Base-by-base conservation (phyloP, 2,329 filamentous ascomycete genomes). In the Colletotrichum sp. region DNA sequence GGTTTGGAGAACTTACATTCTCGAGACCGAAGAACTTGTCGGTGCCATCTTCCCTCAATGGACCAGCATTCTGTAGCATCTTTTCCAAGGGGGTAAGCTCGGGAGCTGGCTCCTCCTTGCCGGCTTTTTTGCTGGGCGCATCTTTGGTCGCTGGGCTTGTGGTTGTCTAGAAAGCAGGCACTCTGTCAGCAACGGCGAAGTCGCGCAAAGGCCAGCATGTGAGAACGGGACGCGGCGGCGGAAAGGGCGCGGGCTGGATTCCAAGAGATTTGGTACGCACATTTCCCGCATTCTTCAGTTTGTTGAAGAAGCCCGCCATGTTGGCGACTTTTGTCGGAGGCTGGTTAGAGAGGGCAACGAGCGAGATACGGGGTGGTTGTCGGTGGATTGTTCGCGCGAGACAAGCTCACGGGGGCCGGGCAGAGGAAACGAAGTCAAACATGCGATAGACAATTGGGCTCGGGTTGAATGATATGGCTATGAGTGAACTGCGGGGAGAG, bases 11-110 rank as follows among this genome's bases (percentile, higher is more conserved):
- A 89, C 95, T 87, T 90, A 99, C 96, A 87, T 99, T 99, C 87
- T 99, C 97, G 84, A 99, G 94, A 18, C 97, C 97, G 87, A 98
- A 99, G 88, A 98, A 99, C 88, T 98, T 98, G 88, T 99, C 97
- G 83, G 95, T 98, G 70, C 97, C 97, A 86, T 99, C 96, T 79
- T 91, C 89, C 81, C 95, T 93, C 79, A 98, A 87, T 4, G 96
- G 93, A 5, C 96, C 96, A 75, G 95, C 93, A 85, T 95, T 94
- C 80, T 93, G 91, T 36, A 99, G 90, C 89, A 98, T 94, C 88
- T 95, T 93, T 81, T 93, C 90, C 74, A 94, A 80, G 5, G 92
- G 92, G 3, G 92, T 93, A 70, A 90, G 80, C 81, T 93, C 92
- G n/a, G 86, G 86, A n/a, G 85, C 78, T n/a, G 86, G 83, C 79